Evolutionary conservation across 371 early-diverging fungal genomes (phyloP), one percentile per base, ranked within the genome.

Genomic region (Zancudomyces culisetae): DNA sequence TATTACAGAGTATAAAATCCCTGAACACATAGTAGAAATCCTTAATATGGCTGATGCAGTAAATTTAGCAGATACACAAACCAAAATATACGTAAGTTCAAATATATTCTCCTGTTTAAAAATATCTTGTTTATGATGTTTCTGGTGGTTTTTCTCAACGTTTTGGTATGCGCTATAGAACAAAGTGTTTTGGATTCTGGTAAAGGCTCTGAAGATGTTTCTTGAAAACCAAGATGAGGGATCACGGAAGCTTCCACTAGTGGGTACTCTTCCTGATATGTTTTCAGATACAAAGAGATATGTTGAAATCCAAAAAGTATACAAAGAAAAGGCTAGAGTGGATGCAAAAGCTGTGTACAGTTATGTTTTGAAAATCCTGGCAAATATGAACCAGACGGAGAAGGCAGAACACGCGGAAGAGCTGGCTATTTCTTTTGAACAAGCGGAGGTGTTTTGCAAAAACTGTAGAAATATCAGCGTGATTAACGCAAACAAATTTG

Each of bases 251-350:
- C 73, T 96, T 27, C 97, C 97, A 0, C 62, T 90, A 6, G 71
- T 83, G 0, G 97, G 93, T 2, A 67, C 73, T 28, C 72, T 96
- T 4, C 94, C 95, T 0, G 97, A 96, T 66, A 94, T 96, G 95
- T 90, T 93, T 62, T 73, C 97, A 0, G 89, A 92, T 58, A 93
- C 95, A 1, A 66, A 69, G 21, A 76, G 80, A 40, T 96, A 83
- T 60, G 79, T 92, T 10, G 59, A 60, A 10, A 66, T 96, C 48
- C 93, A 92, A 62, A 78, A 75, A 45, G 66, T 90, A 27, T 91
- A 87, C 66, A 83, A 83, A 49, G 57, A 77, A 50, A 89, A 90
- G 60, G 85, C 90, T 4, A 70, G 75, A 24, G 60, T 70, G 28
- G 92, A 95, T 70, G 57, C 70, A 21, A 62, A 65, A 24, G 64